Conservation (phyloP, 2,329 filamentous ascomycete genomes). For the Sarocladiaceae sp. region DNA sequence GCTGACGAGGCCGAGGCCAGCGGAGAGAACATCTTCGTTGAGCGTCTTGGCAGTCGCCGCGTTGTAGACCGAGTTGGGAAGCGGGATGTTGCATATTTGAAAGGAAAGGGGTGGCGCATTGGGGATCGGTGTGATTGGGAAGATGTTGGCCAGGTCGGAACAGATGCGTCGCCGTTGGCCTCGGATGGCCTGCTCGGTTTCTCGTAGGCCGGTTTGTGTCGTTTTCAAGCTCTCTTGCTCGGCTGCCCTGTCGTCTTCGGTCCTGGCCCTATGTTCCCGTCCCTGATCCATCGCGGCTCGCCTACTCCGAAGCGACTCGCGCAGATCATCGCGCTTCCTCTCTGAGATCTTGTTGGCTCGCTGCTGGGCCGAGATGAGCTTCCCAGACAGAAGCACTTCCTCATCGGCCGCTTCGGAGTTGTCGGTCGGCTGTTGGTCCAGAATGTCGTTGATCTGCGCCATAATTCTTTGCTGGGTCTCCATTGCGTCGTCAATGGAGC, state of each 20-base stretch:
- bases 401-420: conserved; percentile 44
- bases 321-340: conserved; percentile 60
- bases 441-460: conserved; percentile 64
- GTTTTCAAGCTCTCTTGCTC: conserved; percentile 52
- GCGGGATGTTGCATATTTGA: conserved; percentile 68
- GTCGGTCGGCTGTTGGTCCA: conserved; percentile 35
- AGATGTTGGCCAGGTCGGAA: conserved; percentile 72
- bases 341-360: conserved; percentile 58
- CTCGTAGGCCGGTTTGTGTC: conserved; percentile 47
- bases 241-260: conserved; percentile 54
- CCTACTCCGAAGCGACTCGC: conserved; percentile 58
- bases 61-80: conserved; percentile 78
- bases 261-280: conserved; percentile 49
- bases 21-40: conserved; percentile 67
- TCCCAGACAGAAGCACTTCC: conserved; percentile 38
- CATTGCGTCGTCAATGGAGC: conserved; percentile 84
- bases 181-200: conserved; percentile 59
- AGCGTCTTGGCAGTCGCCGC: conserved; percentile 34
- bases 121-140: conserved; percentile 64
- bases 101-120: conserved; percentile 63
- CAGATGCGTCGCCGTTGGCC: conserved; percentile 87
- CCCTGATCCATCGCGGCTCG: conserved; percentile 62
- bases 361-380: conserved; percentile 56
- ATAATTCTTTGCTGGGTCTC: conserved; percentile 68
- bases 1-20: conserved; percentile 74